Evolutionary conservation across 805 yeast species (phyloP).

Genomic region (Naumovozyma castellii): DNA sequence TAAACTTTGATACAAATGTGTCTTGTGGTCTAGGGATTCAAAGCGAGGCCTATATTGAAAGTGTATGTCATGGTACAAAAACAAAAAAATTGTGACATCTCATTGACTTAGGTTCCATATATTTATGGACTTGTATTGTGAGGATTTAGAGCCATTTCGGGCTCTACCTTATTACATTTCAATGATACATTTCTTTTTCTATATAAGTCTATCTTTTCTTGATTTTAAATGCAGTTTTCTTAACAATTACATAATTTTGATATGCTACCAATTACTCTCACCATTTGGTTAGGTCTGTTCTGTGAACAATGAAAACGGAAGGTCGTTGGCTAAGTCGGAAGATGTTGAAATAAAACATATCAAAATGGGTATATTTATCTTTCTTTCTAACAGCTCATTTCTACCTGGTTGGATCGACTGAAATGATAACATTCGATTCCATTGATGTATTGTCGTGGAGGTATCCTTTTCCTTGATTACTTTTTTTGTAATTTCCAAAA

Average conservation of each 20-base stretch:
- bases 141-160: conserved; percentile 2
- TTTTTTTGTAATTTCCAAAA: conserved; percentile 19
- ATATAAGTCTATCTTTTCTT: too few species aligned
- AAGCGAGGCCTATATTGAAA: conserved; percentile 37
- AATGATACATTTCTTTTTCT: conserved; percentile 18
- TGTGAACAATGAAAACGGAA: neutral
- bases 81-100: conserved; percentile 6
- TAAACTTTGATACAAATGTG: conserved; percentile 21
- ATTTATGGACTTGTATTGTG: conserved; percentile 4
- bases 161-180: conserved; percentile 13
- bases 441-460: conserved; percentile 8
- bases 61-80: conserved; percentile 5
- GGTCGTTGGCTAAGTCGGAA: neutral
- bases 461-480: conserved; percentile 1
- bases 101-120: conserved; percentile 15
- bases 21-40: conserved; percentile 36
- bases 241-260: too few species aligned
- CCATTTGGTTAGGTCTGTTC: neutral
- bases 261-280: neutral
- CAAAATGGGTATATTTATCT: conserved; percentile 17
- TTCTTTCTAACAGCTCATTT: conserved; percentile 21
- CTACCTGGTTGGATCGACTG: conserved; percentile 14
- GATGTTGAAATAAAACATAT: conserved; percentile 5
- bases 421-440: conserved; percentile 19
- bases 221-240: too few species aligned